Conservation (phyloP, 306 rosid species). For the Corylus heterophylla region DNA sequence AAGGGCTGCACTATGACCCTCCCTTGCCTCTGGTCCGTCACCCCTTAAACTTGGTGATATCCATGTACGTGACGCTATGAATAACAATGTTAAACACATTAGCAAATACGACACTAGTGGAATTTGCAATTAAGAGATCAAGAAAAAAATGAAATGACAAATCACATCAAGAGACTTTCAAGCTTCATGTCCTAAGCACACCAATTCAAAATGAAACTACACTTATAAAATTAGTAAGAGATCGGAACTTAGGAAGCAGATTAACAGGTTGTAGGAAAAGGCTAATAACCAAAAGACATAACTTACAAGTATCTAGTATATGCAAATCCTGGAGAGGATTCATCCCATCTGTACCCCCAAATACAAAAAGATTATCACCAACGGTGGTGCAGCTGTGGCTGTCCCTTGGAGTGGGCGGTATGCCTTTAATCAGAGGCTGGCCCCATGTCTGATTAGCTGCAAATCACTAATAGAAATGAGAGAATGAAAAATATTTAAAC, state of each 20-base stretch:
- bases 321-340: constrained; percentile 88
- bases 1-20: constrained; percentile 91
- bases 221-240: background rate
- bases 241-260: background rate
- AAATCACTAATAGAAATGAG: constrained; percentile 43
- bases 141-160: background rate
- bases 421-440: constrained; percentile 74
- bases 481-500: constrained; percentile 26
- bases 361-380: constrained; percentile 80
- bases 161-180: background rate
- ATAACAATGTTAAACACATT: constrained; percentile 22
- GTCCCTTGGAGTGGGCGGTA: constrained; percentile 84
- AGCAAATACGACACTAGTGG: background rate
- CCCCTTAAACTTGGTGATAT: constrained; percentile 76
- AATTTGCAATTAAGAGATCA: background rate
- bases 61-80: constrained; percentile 78
- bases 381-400: constrained; percentile 86
- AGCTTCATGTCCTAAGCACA: constrained; percentile 2
- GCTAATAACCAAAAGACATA: constrained; percentile 12
- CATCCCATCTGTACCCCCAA: constrained; percentile 97
- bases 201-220: constrained; percentile 14
- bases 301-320: constrained; percentile 86
- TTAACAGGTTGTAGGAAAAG: background rate
- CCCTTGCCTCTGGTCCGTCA: constrained; percentile 92
- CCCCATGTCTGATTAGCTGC: constrained; percentile 86